These are phyloP conservation scores for Detonula confervacea DNA, from an alignment of 352 stramenopile genomes.

Conservation along the genomic window DNA sequence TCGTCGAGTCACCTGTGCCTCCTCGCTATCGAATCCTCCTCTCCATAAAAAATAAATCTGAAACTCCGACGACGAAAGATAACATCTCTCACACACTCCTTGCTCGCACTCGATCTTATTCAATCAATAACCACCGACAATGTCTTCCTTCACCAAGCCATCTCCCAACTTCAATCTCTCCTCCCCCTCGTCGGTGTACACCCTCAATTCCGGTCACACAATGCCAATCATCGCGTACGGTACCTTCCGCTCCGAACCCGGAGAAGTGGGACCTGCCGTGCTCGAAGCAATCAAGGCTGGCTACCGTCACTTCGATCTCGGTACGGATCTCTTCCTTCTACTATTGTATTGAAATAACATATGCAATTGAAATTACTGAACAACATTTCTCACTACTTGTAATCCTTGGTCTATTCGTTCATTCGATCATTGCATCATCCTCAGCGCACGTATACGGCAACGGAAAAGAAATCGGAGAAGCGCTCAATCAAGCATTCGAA, in stretches of 20 bases:
- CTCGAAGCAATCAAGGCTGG: conserved; percentile 46
- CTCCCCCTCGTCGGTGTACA: conserved; percentile 22
- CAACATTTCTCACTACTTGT: too few relatives aligned
- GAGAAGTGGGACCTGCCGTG: conserved; percentile 40
- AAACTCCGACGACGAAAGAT: background rate
- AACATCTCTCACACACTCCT: background rate
- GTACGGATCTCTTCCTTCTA: background rate
- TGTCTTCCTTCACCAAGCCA: conserved; percentile 10
- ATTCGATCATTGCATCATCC: too few relatives aligned
- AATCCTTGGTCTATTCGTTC: too few relatives aligned
- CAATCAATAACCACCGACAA: background rate
- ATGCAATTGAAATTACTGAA: too few relatives aligned
- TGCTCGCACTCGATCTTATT: background rate
- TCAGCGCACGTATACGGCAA: conserved; percentile 84
- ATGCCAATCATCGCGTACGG: conserved; percentile 60
- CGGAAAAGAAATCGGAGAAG: conserved; percentile 78
- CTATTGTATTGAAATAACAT: too few relatives aligned
- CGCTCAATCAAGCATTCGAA: conserved; percentile 64
- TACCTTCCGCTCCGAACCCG: conserved; percentile 41
- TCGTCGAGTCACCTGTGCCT: too few relatives aligned
- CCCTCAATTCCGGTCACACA: conserved; percentile 28
- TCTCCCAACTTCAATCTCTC: conserved; percentile 33
- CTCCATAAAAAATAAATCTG: too few relatives aligned
- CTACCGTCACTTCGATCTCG: conserved; percentile 82
- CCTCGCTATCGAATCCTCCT: too few relatives aligned